Percentiles rank a stretch among this genome's conserved stretches.
Conservation (phyloP, 169 alveolate species). For the Plasmodium gonderi region DNA sequence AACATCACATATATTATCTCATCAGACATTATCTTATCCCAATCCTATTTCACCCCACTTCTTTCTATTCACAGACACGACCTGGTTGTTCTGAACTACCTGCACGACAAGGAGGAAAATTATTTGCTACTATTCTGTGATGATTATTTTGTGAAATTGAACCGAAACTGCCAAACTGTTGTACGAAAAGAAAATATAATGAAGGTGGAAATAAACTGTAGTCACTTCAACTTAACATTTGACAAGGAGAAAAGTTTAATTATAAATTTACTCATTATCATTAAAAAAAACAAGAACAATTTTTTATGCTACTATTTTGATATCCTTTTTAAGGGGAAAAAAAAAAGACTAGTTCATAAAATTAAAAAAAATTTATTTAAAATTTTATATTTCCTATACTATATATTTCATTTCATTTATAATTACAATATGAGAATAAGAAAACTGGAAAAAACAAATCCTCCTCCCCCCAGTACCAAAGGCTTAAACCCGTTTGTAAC, state of each 20-base stretch:
- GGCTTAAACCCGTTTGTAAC: neutral
- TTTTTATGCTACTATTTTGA: conserved; percentile 41
- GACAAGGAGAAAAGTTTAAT: conserved; percentile 30
- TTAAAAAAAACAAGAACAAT: conserved; percentile 39
- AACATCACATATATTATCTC: too few relatives aligned
- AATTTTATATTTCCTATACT: conserved; percentile 30
- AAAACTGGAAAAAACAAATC: neutral
- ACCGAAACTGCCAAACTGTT: neutral
- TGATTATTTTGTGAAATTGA: neutral
- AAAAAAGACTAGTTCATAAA: conserved; percentile 32
- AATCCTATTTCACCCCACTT: neutral
- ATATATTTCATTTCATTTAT: conserved; percentile 38
- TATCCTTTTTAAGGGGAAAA: conserved; percentile 28
- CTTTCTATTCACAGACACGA: neutral
- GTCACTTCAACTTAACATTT: conserved; percentile 34
- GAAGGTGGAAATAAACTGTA: conserved; percentile 28
- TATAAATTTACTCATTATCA: conserved; percentile 7
- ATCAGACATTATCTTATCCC: too few relatives aligned
- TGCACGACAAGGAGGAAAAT: conserved; percentile 21
- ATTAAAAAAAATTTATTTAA: neutral
- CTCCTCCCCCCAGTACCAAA: neutral
- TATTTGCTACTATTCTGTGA: conserved; percentile 29
- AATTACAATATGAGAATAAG: conserved; percentile 17
- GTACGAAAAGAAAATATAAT: conserved; percentile 19
- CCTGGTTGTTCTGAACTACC: neutral